Evolutionary conservation across 176 grass and related monocot genomes (phyloP), one percentile per base, ranked within the genome.

Genomic region (Tuctoria greenei): DNA sequence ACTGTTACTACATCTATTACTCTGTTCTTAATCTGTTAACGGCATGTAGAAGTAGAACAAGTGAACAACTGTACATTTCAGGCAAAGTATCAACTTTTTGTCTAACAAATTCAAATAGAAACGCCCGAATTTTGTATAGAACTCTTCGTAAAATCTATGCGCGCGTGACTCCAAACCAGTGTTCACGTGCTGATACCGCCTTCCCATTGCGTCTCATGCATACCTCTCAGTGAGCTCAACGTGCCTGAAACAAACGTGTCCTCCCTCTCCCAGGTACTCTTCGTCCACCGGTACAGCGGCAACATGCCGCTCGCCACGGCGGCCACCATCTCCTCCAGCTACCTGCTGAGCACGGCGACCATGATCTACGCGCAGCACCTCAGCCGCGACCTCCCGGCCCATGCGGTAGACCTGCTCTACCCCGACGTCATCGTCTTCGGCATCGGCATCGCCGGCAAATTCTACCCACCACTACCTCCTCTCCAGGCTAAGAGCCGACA

Each of bases 401-500:
- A 86, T 0, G 8, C 74, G 17, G 49, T 62, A 2, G 68, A 97
- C 28, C 75, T 93, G 14, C 88, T 85, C 21, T 84, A 83, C 68
- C 57, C 72, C 0, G 86, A 88, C 5, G n/a, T 78, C 18, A 6
- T 42, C 35, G 15, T 84, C 41, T 88, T 93, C 49, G n/a, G 61
- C 10, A 4, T 88, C 8, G 88, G 94, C 88, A 47, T 87, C 61
- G n/a, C 52, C 2, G 91, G 91, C 47, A 93, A 97, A 71, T 79
- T 93, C 43, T 91, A 93, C 82, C 91, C n/a, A 97, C 71, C 91
- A 93, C 78, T 66, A 10, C 79, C 81, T 97, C 65, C 84, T 97
- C 18, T 76, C 88, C 0, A 67, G 20, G 36, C 86, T 97, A 2
- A 78, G 95, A 72, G 46, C 18, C 9, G 35, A 0, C 20, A 14